These are phyloP conservation scores for Lachancea dasiensis DNA, from an alignment of 805 yeast species.

Conservation along the genomic window DNA sequence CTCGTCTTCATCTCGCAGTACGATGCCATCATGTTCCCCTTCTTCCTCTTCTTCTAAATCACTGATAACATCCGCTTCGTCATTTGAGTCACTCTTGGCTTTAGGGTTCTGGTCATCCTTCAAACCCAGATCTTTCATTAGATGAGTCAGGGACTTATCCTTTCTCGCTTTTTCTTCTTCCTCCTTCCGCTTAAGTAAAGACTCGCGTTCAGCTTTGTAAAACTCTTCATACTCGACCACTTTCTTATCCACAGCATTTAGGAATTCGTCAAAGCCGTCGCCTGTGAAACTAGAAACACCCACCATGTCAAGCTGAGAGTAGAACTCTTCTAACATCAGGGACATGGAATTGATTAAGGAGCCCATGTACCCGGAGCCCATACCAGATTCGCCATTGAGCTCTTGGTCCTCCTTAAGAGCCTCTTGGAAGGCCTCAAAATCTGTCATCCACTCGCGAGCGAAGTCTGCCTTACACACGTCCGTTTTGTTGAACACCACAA, in stretches of 20 bases:
- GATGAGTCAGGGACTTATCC: slow-evolving; percentile 58
- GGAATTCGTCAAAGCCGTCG: slow-evolving; percentile 85
- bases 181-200: slow-evolving; percentile 68
- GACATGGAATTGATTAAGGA: slow-evolving; percentile 93
- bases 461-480: slow-evolving; percentile 81
- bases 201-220: slow-evolving; percentile 81
- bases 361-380: slow-evolving; percentile 82
- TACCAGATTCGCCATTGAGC: slow-evolving; percentile 47
- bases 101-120: slow-evolving; percentile 30
- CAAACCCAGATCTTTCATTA: slow-evolving; percentile 85
- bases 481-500: slow-evolving; percentile 90
- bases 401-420: slow-evolving; percentile 68
- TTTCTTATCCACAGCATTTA: slow-evolving; percentile 78
- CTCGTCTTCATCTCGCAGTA: slow-evolving; percentile 43
- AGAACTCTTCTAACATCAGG: slow-evolving; percentile 91
- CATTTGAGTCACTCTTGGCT: slow-evolving; percentile 37
- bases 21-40: slow-evolving; percentile 38
- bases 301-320: slow-evolving; percentile 85
- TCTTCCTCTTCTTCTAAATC: slow-evolving; percentile 35
- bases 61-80: slow-evolving; percentile 50
- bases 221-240: slow-evolving; percentile 80
- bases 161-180: slow-evolving; percentile 68
- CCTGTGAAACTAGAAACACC: slow-evolving; percentile 94
- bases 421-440: slow-evolving; percentile 83
- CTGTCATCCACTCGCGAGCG: slow-evolving; percentile 96